Base-by-base conservation (phyloP, 106 monocot genomes). In the Allium fistulosum region DNA sequence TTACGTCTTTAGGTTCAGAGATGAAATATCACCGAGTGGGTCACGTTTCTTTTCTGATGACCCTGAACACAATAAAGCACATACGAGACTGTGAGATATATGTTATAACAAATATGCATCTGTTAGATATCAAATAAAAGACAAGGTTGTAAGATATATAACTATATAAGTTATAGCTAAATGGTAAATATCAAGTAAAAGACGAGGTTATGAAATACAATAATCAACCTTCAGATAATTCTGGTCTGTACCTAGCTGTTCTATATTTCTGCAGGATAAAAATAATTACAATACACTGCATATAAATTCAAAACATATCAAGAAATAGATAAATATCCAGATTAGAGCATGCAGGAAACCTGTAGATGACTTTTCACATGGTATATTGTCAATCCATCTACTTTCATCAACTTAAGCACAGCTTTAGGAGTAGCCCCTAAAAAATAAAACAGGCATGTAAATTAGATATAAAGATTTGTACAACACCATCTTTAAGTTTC, bases 351-450 rank as follows among this genome's bases (percentile, higher is more conserved):
- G 59, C 46, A 47, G 28, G 8, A 71, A 51, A 94, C 94, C 90
- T 95, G 94, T 18, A 95, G 72, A 49, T 95, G 94, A 73, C 94
- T 95, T 78, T 95, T 95, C 8, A 91, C 94, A 78, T 95, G 94
- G 76, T 85, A 91, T 65, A 95, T 95, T 2, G 94, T 95, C 77
- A 95, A 77, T 9, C 83, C 76, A 37, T 84, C 86, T 59, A 81
- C 83, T 75, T 95, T 90, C 90, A 95, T 95, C 15, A 85, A 79
- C 64, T 91, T 95, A 59, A 91, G 71, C 11, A 95, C 94, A 68
- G 82, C 90, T 81, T 95, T 95, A 37, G 94, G 94, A 59, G 94
- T 95, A 65, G 94, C 92, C 58, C 77, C 92, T 92, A 76, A 52
- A 71, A 26, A 9, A 60, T 45, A 16, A 22, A 51, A 66, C 0